These are phyloP conservation scores for Lactarius deliciosus DNA, from an alignment of 768 basidiomycete species.

Conservation along the genomic window DNA sequence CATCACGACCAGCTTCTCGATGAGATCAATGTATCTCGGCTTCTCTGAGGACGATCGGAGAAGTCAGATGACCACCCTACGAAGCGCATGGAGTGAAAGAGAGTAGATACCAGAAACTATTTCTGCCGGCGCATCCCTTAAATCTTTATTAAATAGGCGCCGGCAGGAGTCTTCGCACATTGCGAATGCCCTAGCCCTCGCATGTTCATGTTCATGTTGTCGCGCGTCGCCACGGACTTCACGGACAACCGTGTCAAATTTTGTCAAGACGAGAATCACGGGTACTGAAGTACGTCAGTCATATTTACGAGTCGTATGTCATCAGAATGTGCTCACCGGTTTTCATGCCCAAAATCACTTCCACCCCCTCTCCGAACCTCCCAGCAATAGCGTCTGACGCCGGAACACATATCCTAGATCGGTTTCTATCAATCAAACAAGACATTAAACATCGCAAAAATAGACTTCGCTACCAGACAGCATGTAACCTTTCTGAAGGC, in stretches of 20 bases:
- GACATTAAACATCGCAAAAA: not conserved
- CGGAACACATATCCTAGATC: constrained; percentile 14
- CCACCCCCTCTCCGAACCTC: not conserved
- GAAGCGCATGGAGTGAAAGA: not conserved
- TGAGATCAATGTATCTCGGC: not conserved
- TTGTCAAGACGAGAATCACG: constrained; percentile 7
- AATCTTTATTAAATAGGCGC: not conserved
- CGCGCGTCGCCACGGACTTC: not conserved
- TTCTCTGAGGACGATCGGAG: not conserved
- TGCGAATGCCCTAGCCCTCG: not conserved
- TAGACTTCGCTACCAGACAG: constrained; percentile 1
- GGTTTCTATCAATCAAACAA: not conserved
- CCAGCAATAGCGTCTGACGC: not conserved
- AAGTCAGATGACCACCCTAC: not conserved
- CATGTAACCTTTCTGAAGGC: constrained; percentile 13
- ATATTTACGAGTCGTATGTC: not conserved
- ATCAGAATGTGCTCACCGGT: not conserved
- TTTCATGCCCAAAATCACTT: constrained; percentile 10
- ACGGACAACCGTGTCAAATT: constrained; percentile 17
- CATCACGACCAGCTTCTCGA: not conserved
- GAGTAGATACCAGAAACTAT: constrained; percentile 13
- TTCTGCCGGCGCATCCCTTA: constrained; percentile 4
- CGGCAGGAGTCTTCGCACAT: constrained; percentile 1
- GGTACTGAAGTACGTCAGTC: not conserved
- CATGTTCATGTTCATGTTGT: not conserved